These are phyloP conservation scores for Chlorencoelia australis DNA, from an alignment of 2,329 filamentous ascomycete genomes.

Conservation along the genomic window DNA sequence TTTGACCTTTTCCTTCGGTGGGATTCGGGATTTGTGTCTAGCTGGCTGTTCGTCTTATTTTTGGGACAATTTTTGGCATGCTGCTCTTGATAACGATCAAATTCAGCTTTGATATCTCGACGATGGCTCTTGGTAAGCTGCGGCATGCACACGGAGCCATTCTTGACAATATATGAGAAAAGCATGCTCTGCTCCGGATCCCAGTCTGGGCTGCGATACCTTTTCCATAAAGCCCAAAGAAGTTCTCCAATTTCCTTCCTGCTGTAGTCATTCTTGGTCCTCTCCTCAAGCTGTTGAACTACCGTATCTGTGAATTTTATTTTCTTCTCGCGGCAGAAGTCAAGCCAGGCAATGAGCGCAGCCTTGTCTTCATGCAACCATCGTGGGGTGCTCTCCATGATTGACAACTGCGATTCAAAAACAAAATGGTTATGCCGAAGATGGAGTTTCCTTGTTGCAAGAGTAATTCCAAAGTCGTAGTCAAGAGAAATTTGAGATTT, in stretches of 20 bases:
- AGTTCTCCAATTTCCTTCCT: neutral
- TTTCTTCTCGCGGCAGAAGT: constrained; percentile 2
- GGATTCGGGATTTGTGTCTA: too few relatives aligned
- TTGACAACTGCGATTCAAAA: neutral
- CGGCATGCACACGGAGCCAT: constrained; percentile 1
- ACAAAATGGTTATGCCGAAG: too few relatives aligned
- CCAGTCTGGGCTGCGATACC: neutral
- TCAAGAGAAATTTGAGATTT: neutral
- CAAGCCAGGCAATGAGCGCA: constrained; percentile 6
- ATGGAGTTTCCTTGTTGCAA: too few relatives aligned
- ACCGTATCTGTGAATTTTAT: neutral
- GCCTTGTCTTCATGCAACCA: neutral
- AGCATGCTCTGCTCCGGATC: neutral
- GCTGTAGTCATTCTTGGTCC: neutral
- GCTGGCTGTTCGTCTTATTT: too few relatives aligned
- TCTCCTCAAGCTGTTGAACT: neutral
- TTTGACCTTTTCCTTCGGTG: too few relatives aligned
- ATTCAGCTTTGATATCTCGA: too few relatives aligned
- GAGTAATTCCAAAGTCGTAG: too few relatives aligned
- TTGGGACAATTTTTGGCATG: too few relatives aligned
- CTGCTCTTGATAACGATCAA: too few relatives aligned
- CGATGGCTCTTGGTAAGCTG: too few relatives aligned
- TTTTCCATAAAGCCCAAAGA: neutral
- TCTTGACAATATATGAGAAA: neutral
- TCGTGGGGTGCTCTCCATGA: neutral